Conservation (phyloP, 768 basidiomycete genomes). For the Cubamyces lactineus region DNA sequence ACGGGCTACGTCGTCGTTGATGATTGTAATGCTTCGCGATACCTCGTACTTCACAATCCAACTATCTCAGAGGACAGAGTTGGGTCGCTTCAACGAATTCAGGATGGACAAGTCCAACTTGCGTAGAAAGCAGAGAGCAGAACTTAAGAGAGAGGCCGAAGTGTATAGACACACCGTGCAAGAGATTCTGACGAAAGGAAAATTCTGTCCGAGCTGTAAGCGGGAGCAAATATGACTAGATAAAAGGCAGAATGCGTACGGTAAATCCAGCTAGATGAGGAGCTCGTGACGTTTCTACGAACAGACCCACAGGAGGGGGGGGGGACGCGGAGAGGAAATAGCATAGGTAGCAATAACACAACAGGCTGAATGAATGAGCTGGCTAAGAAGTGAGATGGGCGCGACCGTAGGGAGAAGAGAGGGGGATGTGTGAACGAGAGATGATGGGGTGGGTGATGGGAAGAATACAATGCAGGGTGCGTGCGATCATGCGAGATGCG, state of each 20-base stretch:
- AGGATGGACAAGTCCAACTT: too few species aligned
- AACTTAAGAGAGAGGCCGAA: not conserved
- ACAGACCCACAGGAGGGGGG: not conserved
- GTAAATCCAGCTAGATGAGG: constrained; percentile 22
- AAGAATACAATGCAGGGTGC: constrained; percentile 22
- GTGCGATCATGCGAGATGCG: constrained; percentile 23
- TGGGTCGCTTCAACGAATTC: too few species aligned
- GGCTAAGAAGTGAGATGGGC: not conserved
- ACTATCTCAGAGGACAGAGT: too few species aligned
- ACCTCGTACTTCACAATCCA: not conserved
- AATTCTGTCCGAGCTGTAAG: constrained; percentile 15
- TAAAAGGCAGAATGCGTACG: constrained; percentile 15
- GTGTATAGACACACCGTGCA: constrained; percentile 9
- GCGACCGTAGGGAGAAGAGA: not conserved
- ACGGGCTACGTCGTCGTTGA: not conserved
- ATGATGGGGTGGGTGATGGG: not conserved
- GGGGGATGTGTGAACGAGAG: not conserved
- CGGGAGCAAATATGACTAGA: constrained; percentile 9
- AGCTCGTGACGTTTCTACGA: constrained; percentile 7
- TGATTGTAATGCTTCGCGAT: constrained; percentile 2
- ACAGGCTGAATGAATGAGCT: constrained; percentile 13
- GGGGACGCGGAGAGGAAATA: constrained; percentile 1
- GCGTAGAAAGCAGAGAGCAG: too few species aligned
- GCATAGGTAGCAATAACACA: constrained; percentile 28
- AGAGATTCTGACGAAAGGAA: not conserved